Percentiles rank a stretch among this genome's conserved stretches.
phyloP scores from a whole-genome alignment of 345 rosid species.

The Populus nigra region DNA sequence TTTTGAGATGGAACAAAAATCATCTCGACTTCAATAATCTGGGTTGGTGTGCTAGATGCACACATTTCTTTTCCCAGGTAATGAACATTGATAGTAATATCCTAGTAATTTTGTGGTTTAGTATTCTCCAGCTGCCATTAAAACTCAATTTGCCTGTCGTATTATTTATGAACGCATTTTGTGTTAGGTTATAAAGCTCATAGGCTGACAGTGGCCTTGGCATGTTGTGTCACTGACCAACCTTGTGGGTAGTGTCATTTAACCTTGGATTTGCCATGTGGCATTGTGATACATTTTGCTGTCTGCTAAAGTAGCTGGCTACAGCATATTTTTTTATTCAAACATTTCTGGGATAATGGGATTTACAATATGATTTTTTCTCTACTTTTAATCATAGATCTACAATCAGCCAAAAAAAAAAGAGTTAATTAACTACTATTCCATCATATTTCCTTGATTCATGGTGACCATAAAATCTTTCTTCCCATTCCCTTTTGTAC shows the following conservation, averaged over 20 bases:
- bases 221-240: background rate
- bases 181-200: background rate
- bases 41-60: too few species aligned
- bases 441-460: background rate
- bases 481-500: conserved; percentile 6
- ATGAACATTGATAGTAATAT: too few species aligned
- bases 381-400: background rate
- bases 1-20: background rate
- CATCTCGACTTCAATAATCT: background rate
- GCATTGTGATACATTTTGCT: background rate
- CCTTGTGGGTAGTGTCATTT: background rate
- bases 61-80: too few species aligned
- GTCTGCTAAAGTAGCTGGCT: background rate
- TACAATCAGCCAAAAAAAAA: background rate
- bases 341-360: background rate
- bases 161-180: background rate
- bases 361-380: background rate
- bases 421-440: background rate
- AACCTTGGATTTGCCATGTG: background rate
- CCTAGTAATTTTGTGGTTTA: too few species aligned
- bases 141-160: background rate
- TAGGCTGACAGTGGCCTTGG: too few species aligned
- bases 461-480: background rate
- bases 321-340: background rate
- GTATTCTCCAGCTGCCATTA: background rate